These are phyloP conservation scores for Crithidia mellificae DNA, from an alignment of 208 protist species.

Conservation along the genomic window DNA sequence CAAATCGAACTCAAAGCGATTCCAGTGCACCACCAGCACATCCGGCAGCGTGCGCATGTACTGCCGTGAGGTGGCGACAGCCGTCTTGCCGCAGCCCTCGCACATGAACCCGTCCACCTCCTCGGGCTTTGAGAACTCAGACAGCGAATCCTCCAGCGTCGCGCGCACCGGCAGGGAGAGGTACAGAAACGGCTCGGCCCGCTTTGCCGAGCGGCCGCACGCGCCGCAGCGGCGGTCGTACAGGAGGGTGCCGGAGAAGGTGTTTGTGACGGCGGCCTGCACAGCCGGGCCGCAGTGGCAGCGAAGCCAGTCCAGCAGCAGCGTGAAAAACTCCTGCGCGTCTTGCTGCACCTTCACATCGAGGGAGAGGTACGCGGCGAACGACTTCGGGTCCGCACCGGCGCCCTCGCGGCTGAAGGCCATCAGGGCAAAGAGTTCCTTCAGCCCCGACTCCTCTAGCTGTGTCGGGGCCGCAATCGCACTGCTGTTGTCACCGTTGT, in stretches of 20 bases:
- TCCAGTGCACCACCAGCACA: slow-evolving; percentile 76
- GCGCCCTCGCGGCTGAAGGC: slow-evolving; percentile 53
- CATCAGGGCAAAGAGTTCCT: slow-evolving; percentile 78
- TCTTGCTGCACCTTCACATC: slow-evolving; percentile 77
- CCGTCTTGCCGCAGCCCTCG: slow-evolving; percentile 56
- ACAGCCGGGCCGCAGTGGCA: slow-evolving; percentile 47
- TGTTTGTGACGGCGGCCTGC: slow-evolving; percentile 39
- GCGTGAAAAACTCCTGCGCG: slow-evolving; percentile 78
- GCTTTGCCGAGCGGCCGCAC: slow-evolving; percentile 58
- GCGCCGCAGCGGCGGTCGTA: slow-evolving; percentile 72
- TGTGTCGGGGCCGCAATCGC: background rate
- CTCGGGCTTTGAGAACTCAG: slow-evolving; percentile 59
- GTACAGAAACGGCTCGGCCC: slow-evolving; percentile 69
- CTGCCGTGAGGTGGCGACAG: slow-evolving; percentile 67
- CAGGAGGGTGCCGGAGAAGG: slow-evolving; percentile 68
- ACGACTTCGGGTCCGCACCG: slow-evolving; percentile 56
- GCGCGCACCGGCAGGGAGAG: slow-evolving; percentile 67
- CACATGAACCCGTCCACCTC: slow-evolving; percentile 75
- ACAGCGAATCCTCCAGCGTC: slow-evolving; percentile 65
- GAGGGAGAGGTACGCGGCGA: slow-evolving; percentile 69
- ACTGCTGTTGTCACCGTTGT: no score
- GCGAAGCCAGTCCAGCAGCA: slow-evolving; percentile 77
- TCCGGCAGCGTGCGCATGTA: slow-evolving; percentile 77
- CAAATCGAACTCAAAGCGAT: slow-evolving; percentile 79
- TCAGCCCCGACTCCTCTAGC: slow-evolving; percentile 51